phyloP scores from a whole-genome alignment of 371 early-diverging fungal genomes.

The Phascolomyces articulosus region DNA sequence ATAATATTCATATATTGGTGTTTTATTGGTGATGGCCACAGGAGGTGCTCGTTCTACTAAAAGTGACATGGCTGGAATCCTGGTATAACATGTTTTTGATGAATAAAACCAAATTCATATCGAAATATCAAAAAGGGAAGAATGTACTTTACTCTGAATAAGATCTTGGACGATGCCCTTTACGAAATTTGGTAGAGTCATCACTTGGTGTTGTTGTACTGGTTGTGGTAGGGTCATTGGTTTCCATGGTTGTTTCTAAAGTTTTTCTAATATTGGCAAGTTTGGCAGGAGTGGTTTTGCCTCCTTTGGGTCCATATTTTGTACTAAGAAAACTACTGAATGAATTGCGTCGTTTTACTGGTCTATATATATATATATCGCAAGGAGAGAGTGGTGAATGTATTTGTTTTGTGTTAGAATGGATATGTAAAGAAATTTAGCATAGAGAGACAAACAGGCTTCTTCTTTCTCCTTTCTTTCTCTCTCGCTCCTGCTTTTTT shows the following conservation, averaged over 20 bases:
- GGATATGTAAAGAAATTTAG: no score
- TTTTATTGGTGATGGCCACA: slow-evolving; percentile 59
- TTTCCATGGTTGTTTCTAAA: background rate
- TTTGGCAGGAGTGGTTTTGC: background rate
- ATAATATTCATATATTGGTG: slow-evolving; percentile 82
- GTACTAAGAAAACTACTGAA: slow-evolving; percentile 45
- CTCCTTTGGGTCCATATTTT: slow-evolving; percentile 22
- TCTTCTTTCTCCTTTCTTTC: background rate
- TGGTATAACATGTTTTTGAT: slow-evolving; percentile 9
- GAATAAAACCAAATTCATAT: background rate
- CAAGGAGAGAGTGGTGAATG: no score
- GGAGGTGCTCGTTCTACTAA: slow-evolving; percentile 51
- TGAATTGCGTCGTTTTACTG: slow-evolving; percentile 40
- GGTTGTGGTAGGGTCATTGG: background rate
- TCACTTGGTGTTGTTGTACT: slow-evolving; percentile 4
- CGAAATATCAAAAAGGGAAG: no score
- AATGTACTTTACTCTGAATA: slow-evolving; percentile 57
- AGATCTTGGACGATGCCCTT: slow-evolving; percentile 48
- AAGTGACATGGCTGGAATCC: slow-evolving; percentile 31
- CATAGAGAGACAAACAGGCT: no score
- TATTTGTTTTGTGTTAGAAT: no score
- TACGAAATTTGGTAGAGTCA: slow-evolving; percentile 7
- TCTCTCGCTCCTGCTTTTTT: no score
- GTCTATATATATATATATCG: slow-evolving; percentile 13
- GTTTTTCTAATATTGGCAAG: background rate